phyloP scores from a whole-genome alignment of 2,329 filamentous ascomycete genomes.

The Aureobasidium vineae region DNA sequence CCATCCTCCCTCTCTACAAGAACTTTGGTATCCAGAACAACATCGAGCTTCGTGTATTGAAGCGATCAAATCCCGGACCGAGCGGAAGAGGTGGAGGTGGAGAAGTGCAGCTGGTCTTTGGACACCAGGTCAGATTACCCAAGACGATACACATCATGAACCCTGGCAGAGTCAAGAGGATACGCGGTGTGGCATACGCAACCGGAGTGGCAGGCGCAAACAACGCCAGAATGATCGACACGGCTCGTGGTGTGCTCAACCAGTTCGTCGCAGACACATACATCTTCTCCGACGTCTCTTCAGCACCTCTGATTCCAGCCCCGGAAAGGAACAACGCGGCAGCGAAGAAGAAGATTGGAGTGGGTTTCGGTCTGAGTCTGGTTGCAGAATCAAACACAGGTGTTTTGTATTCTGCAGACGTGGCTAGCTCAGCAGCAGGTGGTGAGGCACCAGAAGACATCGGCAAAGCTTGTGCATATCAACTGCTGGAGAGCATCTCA shows the following conservation, averaged over 20 bases:
- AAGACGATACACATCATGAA: slow-evolving; percentile 89
- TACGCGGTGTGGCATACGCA: slow-evolving; percentile 90
- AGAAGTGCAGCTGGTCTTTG: slow-evolving; percentile 89
- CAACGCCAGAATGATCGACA: slow-evolving; percentile 92
- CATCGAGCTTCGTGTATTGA: slow-evolving; percentile 81
- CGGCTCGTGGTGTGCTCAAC: slow-evolving; percentile 83
- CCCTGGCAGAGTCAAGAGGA: slow-evolving; percentile 79
- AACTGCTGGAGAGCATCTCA: slow-evolving; percentile 78
- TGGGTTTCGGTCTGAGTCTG: slow-evolving; percentile 87
- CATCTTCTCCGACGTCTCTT: slow-evolving; percentile 69
- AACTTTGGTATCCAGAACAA: slow-evolving; percentile 85
- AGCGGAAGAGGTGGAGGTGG: slow-evolving; percentile 80
- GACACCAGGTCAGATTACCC: slow-evolving; percentile 86
- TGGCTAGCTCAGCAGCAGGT: slow-evolving; percentile 69
- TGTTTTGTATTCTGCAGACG: slow-evolving; percentile 84
- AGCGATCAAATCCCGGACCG: slow-evolving; percentile 72
- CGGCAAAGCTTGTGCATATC: slow-evolving; percentile 81
- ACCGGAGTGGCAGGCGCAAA: slow-evolving; percentile 90
- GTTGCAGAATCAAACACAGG: slow-evolving; percentile 91
- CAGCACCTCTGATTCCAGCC: slow-evolving; percentile 61
- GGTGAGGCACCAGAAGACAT: slow-evolving; percentile 87
- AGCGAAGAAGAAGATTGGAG: slow-evolving; percentile 62
- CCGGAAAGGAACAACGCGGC: slow-evolving; percentile 65
- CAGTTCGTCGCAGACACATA: slow-evolving; percentile 84
- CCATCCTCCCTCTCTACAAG: slow-evolving; percentile 83